Evolutionary conservation across 129 eudicot genomes (phyloP).

Genomic region (Artemisia tridentata): DNA sequence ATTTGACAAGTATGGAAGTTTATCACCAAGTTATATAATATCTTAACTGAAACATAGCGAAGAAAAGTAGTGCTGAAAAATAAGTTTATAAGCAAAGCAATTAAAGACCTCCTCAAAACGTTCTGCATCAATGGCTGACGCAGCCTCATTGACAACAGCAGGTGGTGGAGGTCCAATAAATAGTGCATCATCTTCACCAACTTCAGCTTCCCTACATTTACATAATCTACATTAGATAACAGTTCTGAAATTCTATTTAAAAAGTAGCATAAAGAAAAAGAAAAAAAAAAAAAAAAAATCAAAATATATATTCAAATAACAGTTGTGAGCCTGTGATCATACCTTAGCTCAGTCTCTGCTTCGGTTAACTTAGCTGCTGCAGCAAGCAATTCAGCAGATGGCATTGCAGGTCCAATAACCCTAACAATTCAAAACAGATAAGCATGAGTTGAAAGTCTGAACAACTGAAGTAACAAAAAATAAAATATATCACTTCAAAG

Average conservation of each 20-base stretch:
- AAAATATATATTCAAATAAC: too few species aligned
- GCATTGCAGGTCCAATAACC: slow-evolving; percentile 96
- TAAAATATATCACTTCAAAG: not conserved
- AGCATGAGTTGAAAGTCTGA: not conserved
- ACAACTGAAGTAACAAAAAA: not conserved
- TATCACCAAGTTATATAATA: not conserved
- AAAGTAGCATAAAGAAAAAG: not conserved
- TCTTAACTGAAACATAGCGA: not conserved
- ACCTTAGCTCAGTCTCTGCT: slow-evolving; percentile 97
- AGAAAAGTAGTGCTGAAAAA: slow-evolving; percentile 7
- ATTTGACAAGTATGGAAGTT: slow-evolving; percentile 12
- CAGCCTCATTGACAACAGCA: slow-evolving; percentile 87
- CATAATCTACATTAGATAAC: slow-evolving; percentile 17
- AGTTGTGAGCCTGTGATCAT: slow-evolving; percentile 7
- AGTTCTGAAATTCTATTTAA: slow-evolving; percentile 8
- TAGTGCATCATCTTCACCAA: slow-evolving; percentile 55
- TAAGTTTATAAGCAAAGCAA: slow-evolving; percentile 18
- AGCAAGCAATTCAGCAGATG: slow-evolving; percentile 98
- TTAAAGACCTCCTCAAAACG: slow-evolving; percentile 92
- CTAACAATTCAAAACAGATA: slow-evolving; percentile 40
- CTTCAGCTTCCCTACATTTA: slow-evolving; percentile 76
- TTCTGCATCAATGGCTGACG: slow-evolving; percentile 96
- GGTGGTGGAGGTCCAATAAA: slow-evolving; percentile 99
- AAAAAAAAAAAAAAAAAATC: not conserved
- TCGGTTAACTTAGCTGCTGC: slow-evolving; percentile 98